Evolutionary conservation across 1,284 basidiomycete genomes (phyloP), one percentile per base, ranked within the genome.

Genomic region (Coniophora puteana): DNA sequence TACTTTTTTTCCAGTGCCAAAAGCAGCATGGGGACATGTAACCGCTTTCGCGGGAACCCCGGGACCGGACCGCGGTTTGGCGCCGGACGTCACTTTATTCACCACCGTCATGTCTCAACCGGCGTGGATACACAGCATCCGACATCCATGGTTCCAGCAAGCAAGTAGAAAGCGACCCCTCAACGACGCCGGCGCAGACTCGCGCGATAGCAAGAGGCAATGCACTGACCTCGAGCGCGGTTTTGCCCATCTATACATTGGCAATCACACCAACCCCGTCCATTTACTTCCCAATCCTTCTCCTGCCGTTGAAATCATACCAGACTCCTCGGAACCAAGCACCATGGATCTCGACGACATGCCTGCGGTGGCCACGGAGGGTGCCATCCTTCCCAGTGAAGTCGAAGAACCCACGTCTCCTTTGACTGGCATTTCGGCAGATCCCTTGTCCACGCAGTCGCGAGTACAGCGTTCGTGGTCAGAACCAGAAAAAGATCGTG

Each of bases 91-190:
- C n/a, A n/a, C n/a, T n/a, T n/a, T n/a, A n/a, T n/a, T n/a, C n/a
- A n/a, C n/a, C n/a, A n/a, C n/a, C n/a, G n/a, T n/a, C n/a, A n/a
- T n/a, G n/a, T n/a, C n/a, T n/a, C n/a, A n/a, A n/a, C n/a, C 63
- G 23, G 54, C 58, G 36, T 65, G 64, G 63, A 41, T 56, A 17
- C 56, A 55, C 42, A 43, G 68, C 28, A 50, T 71, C 29, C 63
- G 65, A 27, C 79, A 81, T 51, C 77, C 78, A 31, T 81, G 79
- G 78, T 72, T 77, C 53, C 61, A 64, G 38, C 58, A 61, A 39
- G 55, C 67, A 1, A 54, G 67, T 35, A 63, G 60, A 54, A 81
- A 81, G 51, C 74, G 78, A 43, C 78, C 74, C 49, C 59, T 50
- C 5, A 50, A 54, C 18, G 49, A 57, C 35, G 38, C 44, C 36